Conservation (phyloP, 2,329 filamentous ascomycete species). For the Thermochaetoides dissita region DNA sequence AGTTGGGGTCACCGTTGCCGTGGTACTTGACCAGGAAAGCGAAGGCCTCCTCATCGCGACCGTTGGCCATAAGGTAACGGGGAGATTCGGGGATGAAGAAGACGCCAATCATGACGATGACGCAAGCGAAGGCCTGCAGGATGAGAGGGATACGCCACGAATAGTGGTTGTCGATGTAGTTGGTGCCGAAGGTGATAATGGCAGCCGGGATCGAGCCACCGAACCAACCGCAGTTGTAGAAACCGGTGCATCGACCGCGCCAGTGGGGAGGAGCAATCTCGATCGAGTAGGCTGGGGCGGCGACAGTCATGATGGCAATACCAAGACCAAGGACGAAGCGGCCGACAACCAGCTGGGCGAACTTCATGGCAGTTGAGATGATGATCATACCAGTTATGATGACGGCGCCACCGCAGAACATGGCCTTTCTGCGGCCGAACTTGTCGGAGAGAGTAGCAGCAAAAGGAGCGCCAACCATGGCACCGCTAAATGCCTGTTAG, state of each 20-base stretch:
- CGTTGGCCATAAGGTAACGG: slow-evolving; percentile 28
- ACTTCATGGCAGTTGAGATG: slow-evolving; percentile 23
- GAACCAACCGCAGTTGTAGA: slow-evolving; percentile 42
- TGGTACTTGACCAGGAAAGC: slow-evolving; percentile 30
- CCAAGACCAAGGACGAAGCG: slow-evolving; percentile 33
- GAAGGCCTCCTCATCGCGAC: slow-evolving; percentile 25
- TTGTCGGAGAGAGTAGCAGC: slow-evolving; percentile 31
- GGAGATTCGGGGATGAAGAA: slow-evolving; percentile 29
- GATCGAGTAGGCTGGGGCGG: slow-evolving; percentile 33
- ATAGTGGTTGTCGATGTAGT: slow-evolving; percentile 29
- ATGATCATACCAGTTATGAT: slow-evolving; percentile 33
- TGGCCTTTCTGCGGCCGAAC: slow-evolving; percentile 29
- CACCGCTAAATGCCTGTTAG: slow-evolving; percentile 22
- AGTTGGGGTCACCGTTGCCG: slow-evolving; percentile 26
- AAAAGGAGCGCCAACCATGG: slow-evolving; percentile 26
- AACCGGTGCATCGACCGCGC: slow-evolving; percentile 32
- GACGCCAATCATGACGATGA: slow-evolving; percentile 24
- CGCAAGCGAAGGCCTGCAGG: slow-evolving; percentile 31
- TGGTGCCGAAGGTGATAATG: slow-evolving; percentile 33
- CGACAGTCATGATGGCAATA: slow-evolving; percentile 33
- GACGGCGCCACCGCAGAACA: slow-evolving; percentile 29
- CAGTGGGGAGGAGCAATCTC: slow-evolving; percentile 36
- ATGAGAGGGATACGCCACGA: slow-evolving; percentile 37
- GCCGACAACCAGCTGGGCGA: slow-evolving; percentile 30
- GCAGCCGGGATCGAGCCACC: slow-evolving; percentile 37